Conservation (phyloP, 305 asterid genomes). For the Fraxinus baroniana region DNA sequence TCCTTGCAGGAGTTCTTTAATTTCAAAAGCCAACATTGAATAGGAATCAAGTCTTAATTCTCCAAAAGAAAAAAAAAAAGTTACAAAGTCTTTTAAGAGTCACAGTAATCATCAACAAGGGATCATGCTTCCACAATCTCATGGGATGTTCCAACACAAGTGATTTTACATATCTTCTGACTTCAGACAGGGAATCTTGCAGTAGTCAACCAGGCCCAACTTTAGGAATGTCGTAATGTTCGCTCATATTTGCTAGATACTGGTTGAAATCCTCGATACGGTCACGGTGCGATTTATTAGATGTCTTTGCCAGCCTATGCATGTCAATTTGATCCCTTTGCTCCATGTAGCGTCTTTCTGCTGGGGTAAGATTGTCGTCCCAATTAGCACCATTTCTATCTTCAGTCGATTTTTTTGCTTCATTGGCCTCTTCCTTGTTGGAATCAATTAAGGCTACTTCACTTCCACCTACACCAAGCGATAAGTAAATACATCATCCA, state of each 20-base stretch:
- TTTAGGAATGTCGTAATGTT: conserved; percentile 95
- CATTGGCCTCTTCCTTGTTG: conserved; percentile 42
- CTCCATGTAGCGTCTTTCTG: conserved; percentile 89
- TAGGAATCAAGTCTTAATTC: not conserved
- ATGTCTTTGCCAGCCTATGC: conserved; percentile 76
- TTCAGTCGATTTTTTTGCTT: conserved; percentile 38
- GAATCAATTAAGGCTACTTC: conserved; percentile 36
- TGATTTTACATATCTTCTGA: not conserved
- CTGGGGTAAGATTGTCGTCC: conserved; percentile 76
- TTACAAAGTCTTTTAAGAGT: not conserved
- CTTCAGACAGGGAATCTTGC: conserved; percentile 5
- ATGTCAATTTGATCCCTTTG: conserved; percentile 66
- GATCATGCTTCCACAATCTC: not conserved
- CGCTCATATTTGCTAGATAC: conserved; percentile 95
- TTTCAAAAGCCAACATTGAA: not conserved
- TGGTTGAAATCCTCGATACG: conserved; percentile 89
- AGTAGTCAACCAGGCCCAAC: conserved; percentile 80
- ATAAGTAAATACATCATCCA: conserved; percentile 10
- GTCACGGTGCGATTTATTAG: conserved; percentile 85
- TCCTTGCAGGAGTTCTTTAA: not conserved
- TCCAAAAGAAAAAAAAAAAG: not conserved
- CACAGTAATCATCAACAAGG: not conserved
- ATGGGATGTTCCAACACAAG: not conserved
- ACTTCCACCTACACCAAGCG: conserved; percentile 36
- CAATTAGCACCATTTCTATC: conserved; percentile 44